Conservation (phyloP, 805 yeast genomes). For the Ogataea haglerorum region DNA sequence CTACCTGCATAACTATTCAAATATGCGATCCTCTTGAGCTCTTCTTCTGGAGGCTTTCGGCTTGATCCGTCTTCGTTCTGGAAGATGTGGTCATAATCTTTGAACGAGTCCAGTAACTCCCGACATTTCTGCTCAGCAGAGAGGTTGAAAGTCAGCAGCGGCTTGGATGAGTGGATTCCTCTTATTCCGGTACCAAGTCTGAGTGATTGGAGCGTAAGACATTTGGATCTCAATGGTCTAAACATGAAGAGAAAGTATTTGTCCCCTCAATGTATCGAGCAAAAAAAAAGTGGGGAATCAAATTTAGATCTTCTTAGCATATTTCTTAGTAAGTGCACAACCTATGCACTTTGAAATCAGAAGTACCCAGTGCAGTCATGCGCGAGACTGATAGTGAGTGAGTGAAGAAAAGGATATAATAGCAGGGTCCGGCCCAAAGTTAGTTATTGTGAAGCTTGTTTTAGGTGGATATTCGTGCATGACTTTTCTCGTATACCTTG, state of each 20-base stretch:
- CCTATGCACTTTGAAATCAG: background rate
- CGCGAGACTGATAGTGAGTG: background rate
- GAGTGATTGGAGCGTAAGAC: background rate
- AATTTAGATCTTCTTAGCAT: no score
- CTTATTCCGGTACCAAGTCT: background rate
- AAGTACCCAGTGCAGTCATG: background rate
- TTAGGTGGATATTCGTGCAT: background rate
- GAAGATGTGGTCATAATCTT: slow-evolving; percentile 63
- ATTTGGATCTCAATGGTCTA: background rate
- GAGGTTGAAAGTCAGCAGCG: slow-evolving; percentile 34
- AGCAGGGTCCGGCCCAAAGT: background rate
- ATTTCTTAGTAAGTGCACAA: no score
- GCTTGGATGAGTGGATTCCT: slow-evolving; percentile 15
- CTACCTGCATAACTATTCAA: slow-evolving; percentile 57
- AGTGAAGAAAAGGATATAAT: background rate
- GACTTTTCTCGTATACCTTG: no score
- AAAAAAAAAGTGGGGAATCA: background rate
- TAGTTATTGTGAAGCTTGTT: background rate
- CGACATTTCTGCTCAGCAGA: slow-evolving; percentile 61
- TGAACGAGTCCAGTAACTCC: slow-evolving; percentile 55
- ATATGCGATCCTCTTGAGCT: slow-evolving; percentile 69
- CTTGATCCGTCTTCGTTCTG: slow-evolving; percentile 75
- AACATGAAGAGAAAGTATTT: background rate
- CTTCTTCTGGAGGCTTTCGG: slow-evolving; percentile 64
- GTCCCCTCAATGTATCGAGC: background rate